phyloP scores from a whole-genome alignment of 768 basidiomycete genomes.

The Lentinula detonsa region DNA sequence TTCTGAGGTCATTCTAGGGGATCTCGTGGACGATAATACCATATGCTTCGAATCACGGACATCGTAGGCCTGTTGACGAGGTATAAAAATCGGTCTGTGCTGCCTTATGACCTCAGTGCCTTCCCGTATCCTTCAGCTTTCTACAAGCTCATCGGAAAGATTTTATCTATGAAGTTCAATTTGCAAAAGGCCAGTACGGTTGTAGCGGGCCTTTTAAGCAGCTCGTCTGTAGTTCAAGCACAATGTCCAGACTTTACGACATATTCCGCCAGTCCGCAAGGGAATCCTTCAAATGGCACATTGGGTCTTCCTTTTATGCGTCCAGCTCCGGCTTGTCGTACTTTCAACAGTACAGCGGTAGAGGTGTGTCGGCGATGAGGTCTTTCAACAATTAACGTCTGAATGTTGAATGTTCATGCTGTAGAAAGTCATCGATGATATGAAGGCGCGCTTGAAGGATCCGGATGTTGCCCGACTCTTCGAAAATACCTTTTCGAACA shows the following conservation, averaged over 20 bases:
- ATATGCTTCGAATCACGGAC: background rate
- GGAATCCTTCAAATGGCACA: slow-evolving; percentile 51
- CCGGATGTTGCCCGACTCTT: slow-evolving; percentile 74
- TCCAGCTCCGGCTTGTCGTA: slow-evolving; percentile 61
- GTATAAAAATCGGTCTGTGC: background rate
- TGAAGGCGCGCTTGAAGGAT: slow-evolving; percentile 67
- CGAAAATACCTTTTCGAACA: slow-evolving; percentile 81
- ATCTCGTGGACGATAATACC: background rate
- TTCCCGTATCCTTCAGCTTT: background rate
- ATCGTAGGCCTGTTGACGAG: background rate
- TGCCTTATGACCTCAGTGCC: background rate
- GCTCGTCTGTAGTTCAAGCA: slow-evolving; percentile 10
- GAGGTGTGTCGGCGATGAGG: slow-evolving; percentile 39
- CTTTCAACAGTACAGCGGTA: slow-evolving; percentile 70
- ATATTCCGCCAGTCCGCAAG: slow-evolving; percentile 36
- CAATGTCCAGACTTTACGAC: slow-evolving; percentile 42
- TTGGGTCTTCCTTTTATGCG: slow-evolving; percentile 69
- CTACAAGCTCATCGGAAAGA: background rate
- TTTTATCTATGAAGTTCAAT: background rate
- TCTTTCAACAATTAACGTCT: background rate
- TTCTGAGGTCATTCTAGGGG: background rate
- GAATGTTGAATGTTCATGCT: background rate
- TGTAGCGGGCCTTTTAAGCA: slow-evolving; percentile 11
- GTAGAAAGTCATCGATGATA: slow-evolving; percentile 69
- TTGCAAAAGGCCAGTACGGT: background rate